Evolutionary conservation across 106 monocot genomes (phyloP), one percentile per base, ranked within the genome.

Genomic region (Posidonia australis): DNA sequence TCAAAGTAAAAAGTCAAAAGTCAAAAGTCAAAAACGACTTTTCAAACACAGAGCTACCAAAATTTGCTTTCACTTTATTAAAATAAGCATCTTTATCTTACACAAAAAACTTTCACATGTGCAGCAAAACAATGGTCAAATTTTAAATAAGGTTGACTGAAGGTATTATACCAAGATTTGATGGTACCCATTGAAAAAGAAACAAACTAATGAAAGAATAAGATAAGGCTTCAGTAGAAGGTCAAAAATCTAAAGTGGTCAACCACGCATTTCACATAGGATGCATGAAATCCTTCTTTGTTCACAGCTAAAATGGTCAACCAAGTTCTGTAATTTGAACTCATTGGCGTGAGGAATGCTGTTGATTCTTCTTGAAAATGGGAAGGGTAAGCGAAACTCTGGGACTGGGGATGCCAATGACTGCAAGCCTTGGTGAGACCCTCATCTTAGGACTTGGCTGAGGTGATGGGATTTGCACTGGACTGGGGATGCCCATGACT

Each of bases 391-490:
- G 81, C 1, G 63, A 46, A 9, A 83, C 67, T n/a, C 59, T 76
- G 6, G 89, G 76, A 4, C 65, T 62, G 46, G 72, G 76, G 46
- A 76, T 20, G 26, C 74, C 70, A 72, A 89, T 77, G 54, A 55
- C 71, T 11, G 79, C 65, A 20, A 89, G 79, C 60, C 72, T 70
- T 9, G 89, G 89, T 1, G 93, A 94, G 19, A 94, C 72, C 51
- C 72, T 80, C 64, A 86, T 54, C 24, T 54, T 73, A 1, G 83
- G 83, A 24, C 86, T 84, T 5, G 93, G 93, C 10, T 89, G 78
- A 16, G 93, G 93, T 0, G 93, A 94, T 13, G 84, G 86, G 27
- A 94, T 80, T 0, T 89, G 93, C 22, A 62, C 67, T 4, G 89
- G 76, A 5, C 68, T 65, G 46, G 72, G 76, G 46, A 76, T 24